Percentiles rank a stretch among this genome's conserved stretches.
Evolutionary conservation across 2,329 filamentous ascomycete genomes (phyloP).

Genomic region (Stagonosporopsis chrysanthemi): DNA sequence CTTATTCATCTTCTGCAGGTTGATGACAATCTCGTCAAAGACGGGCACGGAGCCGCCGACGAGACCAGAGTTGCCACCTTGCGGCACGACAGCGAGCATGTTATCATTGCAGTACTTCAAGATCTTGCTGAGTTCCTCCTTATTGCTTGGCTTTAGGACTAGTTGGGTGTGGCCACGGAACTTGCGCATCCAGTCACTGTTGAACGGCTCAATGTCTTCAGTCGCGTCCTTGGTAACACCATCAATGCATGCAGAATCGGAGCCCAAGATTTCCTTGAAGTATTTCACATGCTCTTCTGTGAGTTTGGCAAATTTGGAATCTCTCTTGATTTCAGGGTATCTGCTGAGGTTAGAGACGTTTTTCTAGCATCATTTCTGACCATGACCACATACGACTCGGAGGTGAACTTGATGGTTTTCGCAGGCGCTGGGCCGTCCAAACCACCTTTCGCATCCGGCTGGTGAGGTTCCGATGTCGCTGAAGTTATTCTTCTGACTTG

Average conservation of each 20-base stretch:
- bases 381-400: constrained; percentile 67
- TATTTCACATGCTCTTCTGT: constrained; percentile 79
- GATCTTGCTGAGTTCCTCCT: constrained; percentile 88
- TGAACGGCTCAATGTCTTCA: constrained; percentile 89
- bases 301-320: constrained; percentile 75
- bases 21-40: constrained; percentile 98
- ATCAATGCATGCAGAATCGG: constrained; percentile 81
- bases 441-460: constrained; percentile 46
- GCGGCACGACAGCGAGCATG: constrained; percentile 89
- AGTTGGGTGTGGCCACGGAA: constrained; percentile 89
- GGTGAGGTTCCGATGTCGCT: constrained; percentile 53
- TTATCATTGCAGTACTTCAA: constrained; percentile 95
- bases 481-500: constrained; percentile 50
- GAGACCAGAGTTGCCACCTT: constrained; percentile 95
- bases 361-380: not conserved
- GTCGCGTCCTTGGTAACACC: constrained; percentile 76
- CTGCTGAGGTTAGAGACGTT: constrained; percentile 30
- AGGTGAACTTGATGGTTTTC: constrained; percentile 74
- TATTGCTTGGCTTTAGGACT: constrained; percentile 83
- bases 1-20: constrained; percentile 85
- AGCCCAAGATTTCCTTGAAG: constrained; percentile 83
- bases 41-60: constrained; percentile 96
- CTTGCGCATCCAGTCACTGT: constrained; percentile 99
- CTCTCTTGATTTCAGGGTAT: constrained; percentile 82
- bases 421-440: constrained; percentile 46